Percentiles rank a stretch among this genome's conserved stretches.
These are phyloP conservation scores for Starmerella potacharoeniae DNA, from an alignment of 805 yeast species.

Conservation along the genomic window DNA sequence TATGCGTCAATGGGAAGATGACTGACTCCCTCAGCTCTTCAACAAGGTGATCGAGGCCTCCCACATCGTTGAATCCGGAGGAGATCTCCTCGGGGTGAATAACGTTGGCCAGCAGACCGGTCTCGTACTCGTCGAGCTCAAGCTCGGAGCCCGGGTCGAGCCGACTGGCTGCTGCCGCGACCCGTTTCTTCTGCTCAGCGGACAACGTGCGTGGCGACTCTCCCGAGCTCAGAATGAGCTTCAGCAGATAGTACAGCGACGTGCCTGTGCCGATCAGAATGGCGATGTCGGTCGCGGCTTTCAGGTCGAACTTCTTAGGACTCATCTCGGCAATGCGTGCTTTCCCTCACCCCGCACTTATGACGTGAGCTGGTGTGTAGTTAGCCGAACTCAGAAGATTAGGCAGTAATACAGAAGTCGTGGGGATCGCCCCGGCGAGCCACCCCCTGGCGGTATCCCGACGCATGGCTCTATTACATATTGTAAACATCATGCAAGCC, in stretches of 20 bases:
- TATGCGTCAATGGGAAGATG: slow-evolving; percentile 61
- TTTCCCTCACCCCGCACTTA: no score
- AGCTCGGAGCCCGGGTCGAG: slow-evolving; percentile 51
- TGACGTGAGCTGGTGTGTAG: no score
- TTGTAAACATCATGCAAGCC: no score
- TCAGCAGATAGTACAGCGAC: slow-evolving; percentile 54
- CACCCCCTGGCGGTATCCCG: no score
- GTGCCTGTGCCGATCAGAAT: slow-evolving; percentile 53
- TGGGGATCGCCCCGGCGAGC: no score
- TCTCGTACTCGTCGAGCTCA: slow-evolving; percentile 61
- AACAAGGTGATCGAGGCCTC: slow-evolving; percentile 73
- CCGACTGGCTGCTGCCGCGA: slow-evolving; percentile 44
- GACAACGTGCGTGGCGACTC: slow-evolving; percentile 37
- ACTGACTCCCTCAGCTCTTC: slow-evolving; percentile 83
- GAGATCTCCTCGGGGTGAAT: slow-evolving; percentile 76
- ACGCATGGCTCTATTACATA: no score
- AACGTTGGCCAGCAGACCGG: slow-evolving; percentile 61
- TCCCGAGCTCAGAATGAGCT: slow-evolving; percentile 28
- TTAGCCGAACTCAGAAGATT: no score
- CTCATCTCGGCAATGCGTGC: not conserved
- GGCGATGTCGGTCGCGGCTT: slow-evolving; percentile 35
- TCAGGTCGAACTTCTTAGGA: slow-evolving; percentile 9
- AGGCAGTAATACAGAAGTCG: no score
- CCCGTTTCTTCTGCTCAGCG: slow-evolving; percentile 51
- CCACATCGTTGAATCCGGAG: slow-evolving; percentile 69